phyloP scores from a whole-genome alignment of 805 yeast species.

The Kodamaea restingae region DNA sequence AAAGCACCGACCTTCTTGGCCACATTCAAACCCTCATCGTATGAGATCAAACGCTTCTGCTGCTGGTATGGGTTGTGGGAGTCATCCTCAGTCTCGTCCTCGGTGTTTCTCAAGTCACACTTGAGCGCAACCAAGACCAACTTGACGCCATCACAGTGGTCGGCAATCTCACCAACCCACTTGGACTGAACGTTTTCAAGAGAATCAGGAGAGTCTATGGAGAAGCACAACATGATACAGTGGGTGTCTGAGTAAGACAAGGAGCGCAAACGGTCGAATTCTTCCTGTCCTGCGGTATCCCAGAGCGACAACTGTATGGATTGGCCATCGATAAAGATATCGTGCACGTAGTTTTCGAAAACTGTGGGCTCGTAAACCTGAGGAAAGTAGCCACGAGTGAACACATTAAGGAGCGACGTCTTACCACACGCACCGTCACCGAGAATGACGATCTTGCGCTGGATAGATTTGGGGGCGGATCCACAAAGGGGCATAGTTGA shows the following conservation, averaged over 20 bases:
- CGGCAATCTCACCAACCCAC: slow-evolving; percentile 97
- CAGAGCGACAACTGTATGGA: slow-evolving; percentile 89
- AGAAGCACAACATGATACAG: slow-evolving; percentile 93
- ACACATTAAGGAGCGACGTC: slow-evolving; percentile 89
- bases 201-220: slow-evolving; percentile 92
- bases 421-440: slow-evolving; percentile 99
- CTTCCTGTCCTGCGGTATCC: slow-evolving; percentile 99
- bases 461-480: slow-evolving; percentile 49
- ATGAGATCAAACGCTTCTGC: slow-evolving; percentile 60
- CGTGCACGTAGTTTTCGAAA: slow-evolving; percentile 95
- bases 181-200: slow-evolving; percentile 90
- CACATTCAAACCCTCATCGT: slow-evolving; percentile 89
- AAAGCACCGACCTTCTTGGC: slow-evolving; percentile 93
- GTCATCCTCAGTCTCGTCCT: slow-evolving; percentile 39
- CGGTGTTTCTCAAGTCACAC: slow-evolving; percentile 81
- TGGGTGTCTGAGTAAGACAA: slow-evolving; percentile 93
- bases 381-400: slow-evolving; percentile 96
- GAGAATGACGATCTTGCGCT: slow-evolving; percentile 87
- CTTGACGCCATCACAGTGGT: slow-evolving; percentile 95
- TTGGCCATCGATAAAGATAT: slow-evolving; percentile 90
- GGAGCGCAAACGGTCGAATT: slow-evolving; percentile 90
- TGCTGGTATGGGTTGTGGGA: slow-evolving; percentile 36
- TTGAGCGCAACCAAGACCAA: slow-evolving; percentile 89
- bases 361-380: slow-evolving; percentile 98
- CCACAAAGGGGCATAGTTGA: slow-evolving; percentile 41